Conservation (phyloP, 164 flowering plant genomes). For the Taxillus chinensis region DNA sequence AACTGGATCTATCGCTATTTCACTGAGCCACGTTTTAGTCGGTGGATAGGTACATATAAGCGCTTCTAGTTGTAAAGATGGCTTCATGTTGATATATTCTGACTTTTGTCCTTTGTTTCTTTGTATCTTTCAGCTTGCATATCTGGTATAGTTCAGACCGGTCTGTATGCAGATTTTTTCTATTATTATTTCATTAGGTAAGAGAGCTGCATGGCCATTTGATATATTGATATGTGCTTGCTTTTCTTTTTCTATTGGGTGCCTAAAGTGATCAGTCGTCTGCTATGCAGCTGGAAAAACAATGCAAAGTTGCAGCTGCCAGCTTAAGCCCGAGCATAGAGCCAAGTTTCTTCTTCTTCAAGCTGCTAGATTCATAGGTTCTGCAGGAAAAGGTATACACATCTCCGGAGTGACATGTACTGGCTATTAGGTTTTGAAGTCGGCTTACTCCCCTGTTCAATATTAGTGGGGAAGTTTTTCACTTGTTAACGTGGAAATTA, state of each 20-base stretch:
- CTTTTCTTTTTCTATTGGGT: too few species aligned
- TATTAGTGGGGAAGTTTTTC: too few species aligned
- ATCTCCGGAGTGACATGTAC: too few species aligned
- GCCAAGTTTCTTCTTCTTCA: neutral
- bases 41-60: slow-evolving; percentile 62
- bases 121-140: slow-evolving; percentile 44
- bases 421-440: too few species aligned
- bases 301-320: slow-evolving; percentile 58
- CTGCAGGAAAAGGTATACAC: too few species aligned
- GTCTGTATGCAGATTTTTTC: slow-evolving; percentile 73
- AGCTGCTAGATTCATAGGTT: too few species aligned
- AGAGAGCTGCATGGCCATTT: neutral
- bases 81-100: neutral
- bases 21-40: slow-evolving; percentile 41
- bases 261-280: neutral
- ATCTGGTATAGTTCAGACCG: slow-evolving; percentile 70
- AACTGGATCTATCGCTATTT: slow-evolving; percentile 88
- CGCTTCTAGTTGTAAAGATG: neutral
- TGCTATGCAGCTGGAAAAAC: slow-evolving; percentile 61
- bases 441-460: too few species aligned
- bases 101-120: neutral
- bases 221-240: too few species aligned
- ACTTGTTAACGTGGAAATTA: too few species aligned
- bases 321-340: slow-evolving; percentile 23
- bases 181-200: slow-evolving; percentile 70